These are phyloP conservation scores for Posidonia australis DNA, from an alignment of 106 monocot genomes.

Conservation along the genomic window DNA sequence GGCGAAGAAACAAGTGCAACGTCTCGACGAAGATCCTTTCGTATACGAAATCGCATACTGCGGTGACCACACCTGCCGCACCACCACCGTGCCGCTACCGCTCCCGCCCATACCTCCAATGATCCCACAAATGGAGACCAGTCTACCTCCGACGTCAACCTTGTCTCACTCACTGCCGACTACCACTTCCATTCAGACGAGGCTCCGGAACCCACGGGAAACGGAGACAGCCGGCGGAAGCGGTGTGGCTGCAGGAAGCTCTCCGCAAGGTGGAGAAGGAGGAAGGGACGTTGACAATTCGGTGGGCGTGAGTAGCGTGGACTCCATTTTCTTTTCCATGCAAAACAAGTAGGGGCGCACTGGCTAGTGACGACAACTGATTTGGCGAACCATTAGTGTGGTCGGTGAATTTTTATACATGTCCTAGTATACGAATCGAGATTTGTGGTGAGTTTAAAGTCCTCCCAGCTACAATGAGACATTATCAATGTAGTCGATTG, in stretches of 20 bases:
- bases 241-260: background rate
- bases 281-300: slow-evolving; percentile 19
- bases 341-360: no score
- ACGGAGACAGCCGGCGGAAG: background rate
- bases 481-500: no score
- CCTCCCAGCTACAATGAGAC: no score
- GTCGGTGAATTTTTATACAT: no score
- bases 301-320: slow-evolving; percentile 34
- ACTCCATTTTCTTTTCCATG: slow-evolving; percentile 26
- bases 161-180: background rate
- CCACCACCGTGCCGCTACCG: slow-evolving; percentile 14
- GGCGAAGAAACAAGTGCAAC: slow-evolving; percentile 67
- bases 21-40: slow-evolving; percentile 54
- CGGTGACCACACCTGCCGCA: slow-evolving; percentile 45
- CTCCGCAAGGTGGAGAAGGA: background rate
- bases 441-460: no score
- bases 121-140: no score
- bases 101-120: background rate
- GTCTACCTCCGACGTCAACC: background rate
- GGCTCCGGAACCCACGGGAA: background rate
- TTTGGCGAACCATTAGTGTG: no score
- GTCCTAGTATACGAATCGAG: no score
- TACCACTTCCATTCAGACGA: background rate
- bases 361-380: no score
- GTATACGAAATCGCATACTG: slow-evolving; percentile 48